Base-by-base conservation (phyloP, 164 flowering plant genomes). In the Pachysandra terminalis region DNA sequence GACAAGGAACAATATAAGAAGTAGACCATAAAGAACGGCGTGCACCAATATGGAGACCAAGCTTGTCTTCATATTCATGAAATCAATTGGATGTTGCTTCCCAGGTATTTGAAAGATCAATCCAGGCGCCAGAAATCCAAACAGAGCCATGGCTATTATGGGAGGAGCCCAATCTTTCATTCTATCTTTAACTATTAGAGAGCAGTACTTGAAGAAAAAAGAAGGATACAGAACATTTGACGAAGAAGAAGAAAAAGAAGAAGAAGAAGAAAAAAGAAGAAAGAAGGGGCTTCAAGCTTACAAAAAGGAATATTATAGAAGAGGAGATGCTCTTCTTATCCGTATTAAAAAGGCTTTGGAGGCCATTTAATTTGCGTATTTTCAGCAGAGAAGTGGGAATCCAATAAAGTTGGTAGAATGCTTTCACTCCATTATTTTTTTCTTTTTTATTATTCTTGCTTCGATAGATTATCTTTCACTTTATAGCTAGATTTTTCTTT, bases 111-210 rank as follows among this genome's bases (percentile, higher is more conserved):
- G 97, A 61, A 90, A 63, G 19, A 92, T 32, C 73, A 86, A 57
- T 22, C 97, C 97, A 2, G 97, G 97, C 0, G 81, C 68, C 61
- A 92, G 76, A 59, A 92, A 73, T 6, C 81, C 90, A 69, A 92
- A 92, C 59, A 92, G 79, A 21, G 89, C 90, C 12, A 88, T 52
- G 0, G 93, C 98, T 23, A 84, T 81, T 0, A 92, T 68, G 1
- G 87, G 85, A 35, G 86, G 83, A 13, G 96, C 98, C 91, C 91
- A 92, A 59, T 92, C 91, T 16, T 73, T 77, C 97, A 91, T 90
- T 55, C 54, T 79, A 0, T 14, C 21, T 13, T 1, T 5, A 19
- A 2, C 10, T 45, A 45, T 45, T 13, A 45, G 2, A 45, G 10
- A 45, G 2, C 1, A 45, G 14, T 3, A 45, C 4, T n/a, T n/a